Base-by-base conservation (phyloP, 2,329 filamentous ascomycete genomes). In the Coleophoma eucalyptorum region DNA sequence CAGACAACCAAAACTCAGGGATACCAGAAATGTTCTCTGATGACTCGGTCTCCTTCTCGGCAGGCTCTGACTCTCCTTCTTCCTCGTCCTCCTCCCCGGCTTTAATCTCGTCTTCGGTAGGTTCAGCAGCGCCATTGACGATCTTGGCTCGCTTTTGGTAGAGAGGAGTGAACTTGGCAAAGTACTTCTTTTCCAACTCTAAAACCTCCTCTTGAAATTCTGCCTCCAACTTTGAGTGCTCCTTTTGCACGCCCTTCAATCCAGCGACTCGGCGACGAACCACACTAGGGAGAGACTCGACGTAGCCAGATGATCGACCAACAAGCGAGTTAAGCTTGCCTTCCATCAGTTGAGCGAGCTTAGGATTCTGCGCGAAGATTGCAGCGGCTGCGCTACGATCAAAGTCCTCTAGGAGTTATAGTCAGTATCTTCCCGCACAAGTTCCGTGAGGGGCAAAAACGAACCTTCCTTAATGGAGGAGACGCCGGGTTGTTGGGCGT, bases 131-230 rank as follows among this genome's bases (percentile, higher is more conserved):
- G 62, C 94, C 94, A 73, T 97, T 97, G 72, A 99, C 80, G 63
- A 99, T 97, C 64, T 86, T 81, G 56, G 92, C 83, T 72, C 94
- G 92, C 80, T 94, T 94, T 80, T 97, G 78, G 76, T 99, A 99
- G 46, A 99, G 83, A 54, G 94, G 94, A 49, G 90, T 96, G 76
- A 97, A 99, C 76, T 97, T 97, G 75, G 89, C 90, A 65, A 97
- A 97, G 75, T 96, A 99, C 77, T 97, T 97, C 84, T 99, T 99
- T 81, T 99, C 94, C 26, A 99, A 83, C 72, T 97, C 87, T 52
- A 99, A 82, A 55, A 99, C 92, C 76, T 97, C 95, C 73, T 97
- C 92, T 72, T 99, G 95, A 74, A 99, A 97, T 74, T 97, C 87
- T 49, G 91, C 90, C 79, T 99, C 95, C 63, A 99, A 86, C 77